phyloP scores from a whole-genome alignment of 352 stramenopile genomes.

The Pythium periplocum region DNA sequence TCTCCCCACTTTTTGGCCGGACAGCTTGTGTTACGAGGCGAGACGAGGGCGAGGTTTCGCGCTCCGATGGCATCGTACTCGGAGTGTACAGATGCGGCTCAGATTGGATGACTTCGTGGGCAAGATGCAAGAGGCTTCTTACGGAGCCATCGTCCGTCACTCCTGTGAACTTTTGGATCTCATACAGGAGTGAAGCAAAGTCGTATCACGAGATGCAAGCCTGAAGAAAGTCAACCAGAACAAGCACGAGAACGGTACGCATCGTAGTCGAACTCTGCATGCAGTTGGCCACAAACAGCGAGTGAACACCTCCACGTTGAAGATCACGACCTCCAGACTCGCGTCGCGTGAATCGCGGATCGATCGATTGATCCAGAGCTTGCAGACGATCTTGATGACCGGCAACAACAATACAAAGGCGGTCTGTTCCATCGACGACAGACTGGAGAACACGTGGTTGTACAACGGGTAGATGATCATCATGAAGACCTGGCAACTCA shows the following conservation, averaged over 20 bases:
- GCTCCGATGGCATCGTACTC: too few species aligned
- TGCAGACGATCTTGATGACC: conserved; percentile 29
- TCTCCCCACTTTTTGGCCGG: not conserved
- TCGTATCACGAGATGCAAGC: conserved; percentile 6
- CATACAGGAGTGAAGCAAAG: not conserved
- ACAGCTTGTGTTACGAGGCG: not conserved
- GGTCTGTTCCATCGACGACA: conserved; percentile 10
- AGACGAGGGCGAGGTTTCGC: too few species aligned
- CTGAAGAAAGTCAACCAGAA: conserved; percentile 9
- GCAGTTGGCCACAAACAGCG: conserved; percentile 11
- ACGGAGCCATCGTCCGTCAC: too few species aligned
- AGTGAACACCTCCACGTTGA: conserved; percentile 14
- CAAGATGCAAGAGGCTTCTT: too few species aligned
- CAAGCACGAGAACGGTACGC: conserved; percentile 3
- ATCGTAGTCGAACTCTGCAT: conserved; percentile 8
- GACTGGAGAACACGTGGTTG: conserved; percentile 6
- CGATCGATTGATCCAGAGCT: conserved; percentile 28
- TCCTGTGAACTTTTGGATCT: not conserved
- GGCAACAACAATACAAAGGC: conserved; percentile 20
- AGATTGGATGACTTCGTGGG: too few species aligned
- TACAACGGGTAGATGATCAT: conserved; percentile 13
- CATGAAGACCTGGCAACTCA: conserved; percentile 9
- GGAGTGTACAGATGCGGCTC: too few species aligned
- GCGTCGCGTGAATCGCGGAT: conserved; percentile 14
- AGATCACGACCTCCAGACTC: conserved; percentile 16